These are phyloP conservation scores for Neurospora sp. DNA, from an alignment of 495 filamentous ascomycete genomes.

Conservation along the genomic window DNA sequence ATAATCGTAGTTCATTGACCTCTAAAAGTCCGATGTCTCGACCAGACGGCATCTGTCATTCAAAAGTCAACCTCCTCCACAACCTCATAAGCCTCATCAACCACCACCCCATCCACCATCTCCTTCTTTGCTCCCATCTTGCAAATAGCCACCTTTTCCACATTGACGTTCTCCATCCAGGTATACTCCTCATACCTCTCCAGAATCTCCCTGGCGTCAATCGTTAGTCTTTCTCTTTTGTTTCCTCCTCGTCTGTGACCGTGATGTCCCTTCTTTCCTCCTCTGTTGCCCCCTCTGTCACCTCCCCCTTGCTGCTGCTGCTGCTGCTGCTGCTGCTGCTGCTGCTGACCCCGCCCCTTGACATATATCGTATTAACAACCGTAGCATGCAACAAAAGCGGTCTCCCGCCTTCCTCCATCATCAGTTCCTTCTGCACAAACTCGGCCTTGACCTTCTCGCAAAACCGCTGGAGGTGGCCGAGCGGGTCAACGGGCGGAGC, in stretches of 20 bases:
- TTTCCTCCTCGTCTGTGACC: slow-evolving; percentile 8
- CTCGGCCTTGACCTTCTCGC: slow-evolving; percentile 44
- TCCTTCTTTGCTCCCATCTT: slow-evolving; percentile 64
- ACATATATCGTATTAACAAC: slow-evolving; percentile 83
- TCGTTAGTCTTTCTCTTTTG: slow-evolving; percentile 26
- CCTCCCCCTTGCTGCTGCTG: not conserved
- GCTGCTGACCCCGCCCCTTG: slow-evolving; percentile 16
- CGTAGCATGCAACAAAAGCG: slow-evolving; percentile 75
- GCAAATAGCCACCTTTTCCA: slow-evolving; percentile 62
- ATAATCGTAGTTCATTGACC: not conserved
- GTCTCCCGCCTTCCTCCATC: slow-evolving; percentile 42
- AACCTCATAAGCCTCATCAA: slow-evolving; percentile 40
- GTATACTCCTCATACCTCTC: slow-evolving; percentile 41
- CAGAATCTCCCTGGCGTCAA: slow-evolving; percentile 45
- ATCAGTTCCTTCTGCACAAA: slow-evolving; percentile 60
- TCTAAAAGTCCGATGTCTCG: not conserved
- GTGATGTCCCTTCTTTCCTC: slow-evolving; percentile 16
- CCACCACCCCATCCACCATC: slow-evolving; percentile 28
- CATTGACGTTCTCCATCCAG: slow-evolving; percentile 52
- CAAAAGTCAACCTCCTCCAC: slow-evolving; percentile 37
- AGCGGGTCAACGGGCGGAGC: slow-evolving; percentile 43
- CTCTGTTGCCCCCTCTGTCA: slow-evolving; percentile 15
- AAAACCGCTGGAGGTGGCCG: slow-evolving; percentile 50
- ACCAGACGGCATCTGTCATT: not conserved
- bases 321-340: not conserved